Evolutionary conservation across 2,329 filamentous ascomycete species (phyloP).

Genomic region (Calonectria naviculata): DNA sequence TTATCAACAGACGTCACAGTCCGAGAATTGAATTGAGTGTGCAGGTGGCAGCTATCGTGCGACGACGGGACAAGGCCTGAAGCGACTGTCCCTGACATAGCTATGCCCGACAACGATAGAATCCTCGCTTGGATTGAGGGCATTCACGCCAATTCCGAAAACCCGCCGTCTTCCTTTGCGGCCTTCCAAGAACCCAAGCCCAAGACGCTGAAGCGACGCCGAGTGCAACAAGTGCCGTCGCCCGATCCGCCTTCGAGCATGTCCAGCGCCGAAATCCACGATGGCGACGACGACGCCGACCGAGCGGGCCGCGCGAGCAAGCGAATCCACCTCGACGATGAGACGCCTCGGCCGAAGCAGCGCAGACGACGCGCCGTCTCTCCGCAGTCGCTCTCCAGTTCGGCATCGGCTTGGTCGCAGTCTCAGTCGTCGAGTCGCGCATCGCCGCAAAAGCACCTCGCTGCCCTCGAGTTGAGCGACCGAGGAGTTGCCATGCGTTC

Average conservation of each 20-base stretch:
- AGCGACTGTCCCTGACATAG: background rate
- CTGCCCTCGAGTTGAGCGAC: background rate
- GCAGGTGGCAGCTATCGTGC: background rate
- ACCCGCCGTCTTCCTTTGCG: background rate
- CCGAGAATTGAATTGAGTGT: background rate
- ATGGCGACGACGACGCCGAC: background rate
- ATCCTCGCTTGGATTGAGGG: slow-evolving; percentile 5
- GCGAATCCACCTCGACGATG: background rate
- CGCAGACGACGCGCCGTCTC: background rate
- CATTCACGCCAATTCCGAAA: background rate
- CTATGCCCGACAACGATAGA: background rate
- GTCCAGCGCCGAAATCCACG: background rate
- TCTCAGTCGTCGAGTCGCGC: slow-evolving; percentile 6
- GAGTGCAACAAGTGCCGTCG: background rate
- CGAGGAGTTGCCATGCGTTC: background rate
- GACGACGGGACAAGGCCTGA: background rate
- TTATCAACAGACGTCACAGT: background rate
- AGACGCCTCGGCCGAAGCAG: background rate
- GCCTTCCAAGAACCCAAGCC: background rate
- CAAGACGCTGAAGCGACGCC: background rate
- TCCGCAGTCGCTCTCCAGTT: background rate
- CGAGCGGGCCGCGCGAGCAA: background rate
- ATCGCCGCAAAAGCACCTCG: slow-evolving; percentile 5
- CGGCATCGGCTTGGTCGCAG: background rate
- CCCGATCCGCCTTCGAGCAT: background rate